A percentile compares a stretch with the other conserved stretches of the same genome.
Evolutionary conservation across 2,329 filamentous ascomycete genomes (phyloP).

Genomic region (Aspergillus fumigatiaffinis): DNA sequence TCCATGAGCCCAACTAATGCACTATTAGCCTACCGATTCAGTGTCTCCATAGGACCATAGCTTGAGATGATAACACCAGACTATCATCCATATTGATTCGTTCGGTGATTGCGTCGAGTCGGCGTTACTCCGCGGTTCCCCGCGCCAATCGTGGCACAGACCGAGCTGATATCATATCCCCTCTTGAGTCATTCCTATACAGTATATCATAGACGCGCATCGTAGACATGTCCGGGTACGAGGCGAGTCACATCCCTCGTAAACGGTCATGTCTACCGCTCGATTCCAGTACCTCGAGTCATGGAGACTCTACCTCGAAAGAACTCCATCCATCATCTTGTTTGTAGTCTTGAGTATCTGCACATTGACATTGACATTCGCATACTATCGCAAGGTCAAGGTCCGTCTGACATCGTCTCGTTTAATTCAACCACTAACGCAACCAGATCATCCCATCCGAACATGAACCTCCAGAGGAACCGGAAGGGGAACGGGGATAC

Average conservation of each 20-base stretch:
- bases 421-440: background rate
- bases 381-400: slow-evolving; percentile 6
- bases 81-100: background rate
- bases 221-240: too few species aligned
- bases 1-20: background rate
- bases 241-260: background rate
- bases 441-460: background rate
- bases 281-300: background rate
- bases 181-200: too few species aligned
- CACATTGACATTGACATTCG: slow-evolving; percentile 3
- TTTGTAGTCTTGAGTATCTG: too few species aligned
- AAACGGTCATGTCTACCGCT: background rate
- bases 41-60: too few species aligned
- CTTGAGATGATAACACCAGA: background rate
- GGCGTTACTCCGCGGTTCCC: background rate
- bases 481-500: too few species aligned
- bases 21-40: background rate
- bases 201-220: too few species aligned
- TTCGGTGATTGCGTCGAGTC: background rate
- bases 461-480: background rate
- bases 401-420: background rate
- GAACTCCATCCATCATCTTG: background rate
- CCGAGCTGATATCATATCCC: background rate
- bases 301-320: slow-evolving; percentile 1
- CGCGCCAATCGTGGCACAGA: background rate